These are phyloP conservation scores for Hansenula sp. DNA, from an alignment of 1,139 yeast species.

Conservation along the genomic window DNA sequence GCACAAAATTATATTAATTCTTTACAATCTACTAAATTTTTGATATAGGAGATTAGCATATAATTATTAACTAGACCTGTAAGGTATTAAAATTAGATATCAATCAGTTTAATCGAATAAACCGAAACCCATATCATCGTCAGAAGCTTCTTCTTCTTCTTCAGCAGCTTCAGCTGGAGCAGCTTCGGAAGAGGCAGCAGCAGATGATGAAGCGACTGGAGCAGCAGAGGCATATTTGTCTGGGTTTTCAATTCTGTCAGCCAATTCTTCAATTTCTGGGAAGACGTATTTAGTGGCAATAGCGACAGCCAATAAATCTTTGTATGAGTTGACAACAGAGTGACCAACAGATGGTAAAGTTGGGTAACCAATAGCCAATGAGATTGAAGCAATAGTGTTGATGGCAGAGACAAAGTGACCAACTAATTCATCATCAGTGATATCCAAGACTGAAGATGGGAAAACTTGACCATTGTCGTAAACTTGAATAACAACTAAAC, in stretches of 20 bases:
- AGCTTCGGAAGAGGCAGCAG: slow-evolving; percentile 57
- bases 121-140: slow-evolving; percentile 96
- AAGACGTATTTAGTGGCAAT: slow-evolving; percentile 98
- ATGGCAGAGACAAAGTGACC: slow-evolving; percentile 90
- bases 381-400: slow-evolving; percentile 90
- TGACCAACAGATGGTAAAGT: slow-evolving; percentile 99
- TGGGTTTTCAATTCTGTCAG: slow-evolving; percentile 99
- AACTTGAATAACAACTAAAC: slow-evolving; percentile 94
- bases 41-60: too few species aligned
- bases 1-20: too few species aligned
- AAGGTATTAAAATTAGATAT: too few species aligned
- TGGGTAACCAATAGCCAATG: slow-evolving; percentile 99
- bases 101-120: slow-evolving; percentile 77
- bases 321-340: slow-evolving; percentile 98
- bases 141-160: slow-evolving; percentile 74
- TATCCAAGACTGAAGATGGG: slow-evolving; percentile 95
- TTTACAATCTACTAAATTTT: too few species aligned
- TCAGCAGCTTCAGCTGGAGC: slow-evolving; percentile 73
- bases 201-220: slow-evolving; percentile 73
- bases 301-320: slow-evolving; percentile 96
- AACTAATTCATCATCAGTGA: slow-evolving; percentile 95
- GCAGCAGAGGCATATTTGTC: slow-evolving; percentile 99
- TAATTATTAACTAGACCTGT: too few species aligned
- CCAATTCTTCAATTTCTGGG: slow-evolving; percentile 98
- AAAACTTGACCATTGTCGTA: slow-evolving; percentile 98